phyloP scores from a whole-genome alignment of 768 basidiomycete genomes.

The Cubamyces sp. region DNA sequence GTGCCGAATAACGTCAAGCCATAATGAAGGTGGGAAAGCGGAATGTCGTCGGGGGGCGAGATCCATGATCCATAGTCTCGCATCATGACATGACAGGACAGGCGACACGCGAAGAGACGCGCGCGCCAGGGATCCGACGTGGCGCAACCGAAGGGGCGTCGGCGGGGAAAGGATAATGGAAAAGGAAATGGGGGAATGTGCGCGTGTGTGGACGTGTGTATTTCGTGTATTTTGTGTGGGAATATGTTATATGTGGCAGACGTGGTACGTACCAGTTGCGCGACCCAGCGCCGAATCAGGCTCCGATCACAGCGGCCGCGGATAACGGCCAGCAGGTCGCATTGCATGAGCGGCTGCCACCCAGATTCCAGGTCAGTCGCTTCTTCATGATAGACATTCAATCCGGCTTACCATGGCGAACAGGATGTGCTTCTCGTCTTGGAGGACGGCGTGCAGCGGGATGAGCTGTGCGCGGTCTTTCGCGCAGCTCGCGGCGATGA shows the following conservation, averaged over 20 bases:
- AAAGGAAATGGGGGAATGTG: not conserved
- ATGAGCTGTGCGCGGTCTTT: slow-evolving; percentile 29
- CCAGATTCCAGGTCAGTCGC: not conserved
- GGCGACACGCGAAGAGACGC: too few species aligned
- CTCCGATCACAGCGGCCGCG: slow-evolving; percentile 9
- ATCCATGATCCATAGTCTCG: too few species aligned
- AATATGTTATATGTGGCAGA: not conserved
- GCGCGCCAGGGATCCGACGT: too few species aligned
- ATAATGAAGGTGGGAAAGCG: slow-evolving; percentile 17
- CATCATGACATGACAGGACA: too few species aligned
- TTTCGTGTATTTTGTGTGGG: too few species aligned
- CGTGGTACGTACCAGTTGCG: slow-evolving; percentile 30
- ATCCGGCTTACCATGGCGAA: slow-evolving; percentile 32
- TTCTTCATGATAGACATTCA: too few species aligned
- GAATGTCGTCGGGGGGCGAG: too few species aligned
- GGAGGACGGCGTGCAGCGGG: slow-evolving; percentile 33
- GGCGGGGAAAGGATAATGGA: not conserved
- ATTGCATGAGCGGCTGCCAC: slow-evolving; percentile 26
- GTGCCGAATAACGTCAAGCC: slow-evolving; percentile 1
- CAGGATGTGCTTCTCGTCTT: slow-evolving; percentile 29
- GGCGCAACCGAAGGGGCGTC: not conserved
- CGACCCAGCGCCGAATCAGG: slow-evolving; percentile 32
- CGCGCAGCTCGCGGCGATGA: slow-evolving; percentile 25
- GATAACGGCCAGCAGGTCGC: slow-evolving; percentile 24
- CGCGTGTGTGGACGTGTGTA: too few species aligned